phyloP scores from a whole-genome alignment of 768 basidiomycete species.

The Coprinopsis sp. region DNA sequence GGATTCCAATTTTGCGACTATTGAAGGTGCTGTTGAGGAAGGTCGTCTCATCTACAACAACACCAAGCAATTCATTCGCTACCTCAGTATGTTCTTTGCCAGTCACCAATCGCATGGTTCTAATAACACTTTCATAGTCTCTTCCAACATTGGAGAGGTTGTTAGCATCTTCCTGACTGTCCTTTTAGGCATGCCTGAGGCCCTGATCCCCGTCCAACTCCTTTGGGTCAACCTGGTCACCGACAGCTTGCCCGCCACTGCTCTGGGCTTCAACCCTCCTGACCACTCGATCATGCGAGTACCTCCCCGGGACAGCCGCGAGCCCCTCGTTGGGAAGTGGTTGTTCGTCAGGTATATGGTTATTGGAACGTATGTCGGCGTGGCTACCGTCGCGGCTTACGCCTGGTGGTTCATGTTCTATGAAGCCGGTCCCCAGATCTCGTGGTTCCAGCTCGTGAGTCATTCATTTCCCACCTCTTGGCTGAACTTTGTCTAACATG shows the following conservation, averaged over 20 bases:
- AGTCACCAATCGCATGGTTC: neutral
- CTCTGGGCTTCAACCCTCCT: constrained; percentile 95
- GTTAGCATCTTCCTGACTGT: constrained; percentile 97
- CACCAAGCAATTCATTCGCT: constrained; percentile 99
- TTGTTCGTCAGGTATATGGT: constrained; percentile 95
- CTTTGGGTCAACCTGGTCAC: constrained; percentile 99
- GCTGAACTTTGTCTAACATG: neutral
- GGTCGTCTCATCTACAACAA: constrained; percentile 98
- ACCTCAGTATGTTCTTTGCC: constrained; percentile 67
- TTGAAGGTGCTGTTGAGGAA: constrained; percentile 95
- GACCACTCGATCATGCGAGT: constrained; percentile 97
- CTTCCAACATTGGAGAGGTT: constrained; percentile 96
- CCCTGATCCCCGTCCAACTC: constrained; percentile 94
- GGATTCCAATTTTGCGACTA: constrained; percentile 96
- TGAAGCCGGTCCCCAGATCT: constrained; percentile 84
- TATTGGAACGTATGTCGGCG: constrained; percentile 90
- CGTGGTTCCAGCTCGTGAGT: constrained; percentile 87
- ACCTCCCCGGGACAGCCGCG: constrained; percentile 84
- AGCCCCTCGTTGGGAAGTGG: constrained; percentile 91
- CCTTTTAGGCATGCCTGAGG: constrained; percentile 98
- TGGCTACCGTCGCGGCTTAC: constrained; percentile 94
- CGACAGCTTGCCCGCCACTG: constrained; percentile 93
- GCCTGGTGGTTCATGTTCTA: constrained; percentile 99
- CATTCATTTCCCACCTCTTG: neutral
- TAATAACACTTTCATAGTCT: constrained; percentile 44